phyloP scores from a whole-genome alignment of 208 protist genomes.

The Angomonas ambiguus region DNA sequence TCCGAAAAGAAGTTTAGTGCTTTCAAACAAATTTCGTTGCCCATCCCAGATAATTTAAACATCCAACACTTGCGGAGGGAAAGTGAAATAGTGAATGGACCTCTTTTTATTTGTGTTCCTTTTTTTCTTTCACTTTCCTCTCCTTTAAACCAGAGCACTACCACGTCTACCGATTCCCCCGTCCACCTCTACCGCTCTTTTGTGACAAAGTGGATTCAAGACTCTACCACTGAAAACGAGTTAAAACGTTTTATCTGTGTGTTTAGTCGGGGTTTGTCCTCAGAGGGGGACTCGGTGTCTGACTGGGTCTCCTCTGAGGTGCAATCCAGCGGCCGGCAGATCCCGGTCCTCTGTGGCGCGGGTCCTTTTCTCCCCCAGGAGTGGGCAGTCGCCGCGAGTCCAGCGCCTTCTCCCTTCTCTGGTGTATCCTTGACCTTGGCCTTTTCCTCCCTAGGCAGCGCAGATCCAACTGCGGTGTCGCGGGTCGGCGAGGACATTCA shows the following conservation, averaged over 20 bases:
- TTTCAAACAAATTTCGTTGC: not conserved
- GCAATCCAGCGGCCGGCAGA: not conserved
- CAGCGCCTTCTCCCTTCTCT: not conserved
- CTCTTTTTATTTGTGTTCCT: not conserved
- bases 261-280: conserved; percentile 51
- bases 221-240: not conserved
- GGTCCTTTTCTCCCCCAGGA: conserved; percentile 65
- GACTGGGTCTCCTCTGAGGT: conserved; percentile 22
- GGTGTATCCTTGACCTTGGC: conserved; percentile 13
- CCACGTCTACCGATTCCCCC: not conserved
- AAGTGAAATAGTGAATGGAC: not conserved
- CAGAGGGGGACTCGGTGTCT: conserved; percentile 31
- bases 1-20: not conserved
- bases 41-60: not conserved
- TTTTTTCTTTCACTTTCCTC: not conserved
- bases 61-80: not conserved
- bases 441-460: too few relatives aligned
- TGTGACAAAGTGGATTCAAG: not conserved
- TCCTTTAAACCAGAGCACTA: not conserved
- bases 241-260: not conserved
- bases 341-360: conserved; percentile 43
- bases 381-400: conserved; percentile 28
- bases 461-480: conserved; percentile 12
- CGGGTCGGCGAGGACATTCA: conserved; percentile 10
- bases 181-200: not conserved